Evolutionary conservation across 1,139 yeast species (phyloP).

Genomic region (Yamadazyma spencermartinsiae): DNA sequence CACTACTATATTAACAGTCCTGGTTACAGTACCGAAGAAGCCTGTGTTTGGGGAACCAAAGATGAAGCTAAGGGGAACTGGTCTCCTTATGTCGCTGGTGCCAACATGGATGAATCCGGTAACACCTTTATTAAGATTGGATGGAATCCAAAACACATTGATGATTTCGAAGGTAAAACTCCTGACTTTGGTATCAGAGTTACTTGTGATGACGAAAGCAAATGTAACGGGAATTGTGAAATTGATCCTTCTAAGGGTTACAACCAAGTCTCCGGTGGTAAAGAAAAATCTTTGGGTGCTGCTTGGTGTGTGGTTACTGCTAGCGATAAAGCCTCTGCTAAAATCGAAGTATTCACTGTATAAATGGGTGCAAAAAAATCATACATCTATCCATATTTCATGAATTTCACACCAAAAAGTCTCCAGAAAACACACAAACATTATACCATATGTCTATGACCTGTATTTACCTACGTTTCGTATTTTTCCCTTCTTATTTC

Average conservation of each 20-base stretch:
- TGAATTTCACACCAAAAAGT: too few relatives aligned
- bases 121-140: conserved; percentile 81
- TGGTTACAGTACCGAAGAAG: conserved; percentile 74
- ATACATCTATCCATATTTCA: too few relatives aligned
- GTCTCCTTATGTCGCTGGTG: conserved; percentile 93
- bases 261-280: conserved; percentile 50
- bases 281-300: conserved; percentile 64
- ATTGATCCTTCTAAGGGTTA: conserved; percentile 70
- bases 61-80: conserved; percentile 78
- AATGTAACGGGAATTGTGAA: conserved; percentile 77
- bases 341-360: conserved; percentile 65
- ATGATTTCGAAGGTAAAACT: conserved; percentile 50
- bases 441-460: too few relatives aligned
- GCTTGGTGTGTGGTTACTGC: conserved; percentile 84
- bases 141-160: conserved; percentile 86
- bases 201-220: conserved; percentile 64
- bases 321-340: conserved; percentile 59
- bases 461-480: too few relatives aligned
- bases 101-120: conserved; percentile 68
- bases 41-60: conserved; percentile 81
- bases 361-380: conserved; percentile 9
- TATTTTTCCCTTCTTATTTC: background rate
- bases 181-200: conserved; percentile 76
- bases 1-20: conserved; percentile 88
- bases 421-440: too few relatives aligned